These are phyloP conservation scores for Apiotrichum montevideense DNA, from an alignment of 1,284 basidiomycete species.

Conservation along the genomic window DNA sequence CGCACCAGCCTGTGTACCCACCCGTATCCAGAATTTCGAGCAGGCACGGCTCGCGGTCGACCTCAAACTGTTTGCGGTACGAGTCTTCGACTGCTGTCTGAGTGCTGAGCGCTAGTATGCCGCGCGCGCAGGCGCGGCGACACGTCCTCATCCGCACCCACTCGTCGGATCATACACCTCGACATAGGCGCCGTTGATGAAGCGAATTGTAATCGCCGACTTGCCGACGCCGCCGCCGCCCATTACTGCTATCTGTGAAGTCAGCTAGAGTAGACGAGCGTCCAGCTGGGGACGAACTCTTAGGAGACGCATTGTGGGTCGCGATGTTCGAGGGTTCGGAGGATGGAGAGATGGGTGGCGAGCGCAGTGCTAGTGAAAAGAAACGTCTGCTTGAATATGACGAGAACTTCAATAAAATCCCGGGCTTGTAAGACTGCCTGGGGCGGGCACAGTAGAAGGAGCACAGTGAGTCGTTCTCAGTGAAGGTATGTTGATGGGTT, in stretches of 20 bases:
- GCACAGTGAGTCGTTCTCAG: too few species aligned
- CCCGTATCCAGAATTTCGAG: constrained; percentile 41
- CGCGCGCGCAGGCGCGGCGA: not conserved
- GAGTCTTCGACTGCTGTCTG: constrained; percentile 29
- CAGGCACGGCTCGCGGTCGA: constrained; percentile 29
- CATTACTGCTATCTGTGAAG: constrained; percentile 28
- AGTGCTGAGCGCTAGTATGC: not conserved
- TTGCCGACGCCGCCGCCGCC: constrained; percentile 41
- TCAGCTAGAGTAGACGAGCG: not conserved
- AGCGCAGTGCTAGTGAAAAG: too few species aligned
- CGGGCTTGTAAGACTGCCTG: too few species aligned
- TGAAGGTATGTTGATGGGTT: too few species aligned
- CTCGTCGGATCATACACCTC: constrained; percentile 39
- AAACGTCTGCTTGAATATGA: too few species aligned
- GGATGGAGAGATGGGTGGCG: too few species aligned
- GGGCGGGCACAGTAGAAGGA: too few species aligned
- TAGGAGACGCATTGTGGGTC: not conserved
- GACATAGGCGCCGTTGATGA: constrained; percentile 33
- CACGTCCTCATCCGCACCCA: constrained; percentile 12
- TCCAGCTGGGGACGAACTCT: not conserved
- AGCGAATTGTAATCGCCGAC: constrained; percentile 30
- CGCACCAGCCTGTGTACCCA: not conserved
- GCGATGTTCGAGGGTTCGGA: too few species aligned
- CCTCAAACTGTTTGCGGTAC: constrained; percentile 32
- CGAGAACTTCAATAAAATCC: too few species aligned